phyloP scores from a whole-genome alignment of 805 yeast genomes.

The Myxozyma sirexii region DNA sequence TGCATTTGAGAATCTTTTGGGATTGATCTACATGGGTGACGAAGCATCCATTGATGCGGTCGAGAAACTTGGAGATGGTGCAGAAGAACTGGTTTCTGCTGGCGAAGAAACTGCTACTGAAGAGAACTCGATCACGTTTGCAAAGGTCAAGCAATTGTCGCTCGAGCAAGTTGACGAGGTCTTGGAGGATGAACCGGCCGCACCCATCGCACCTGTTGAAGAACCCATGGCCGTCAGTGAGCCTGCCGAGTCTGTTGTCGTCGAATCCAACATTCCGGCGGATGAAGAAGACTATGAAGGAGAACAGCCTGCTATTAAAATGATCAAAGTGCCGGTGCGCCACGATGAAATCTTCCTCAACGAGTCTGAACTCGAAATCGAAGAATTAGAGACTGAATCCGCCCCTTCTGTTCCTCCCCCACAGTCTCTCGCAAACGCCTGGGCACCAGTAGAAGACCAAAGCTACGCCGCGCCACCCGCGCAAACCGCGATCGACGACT shows the following conservation, averaged over 20 bases:
- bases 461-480: constrained; percentile 5
- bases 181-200: constrained; percentile 2
- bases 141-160: constrained; percentile 20
- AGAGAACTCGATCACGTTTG: constrained; percentile 15
- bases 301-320: constrained; percentile 7
- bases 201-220: neutral
- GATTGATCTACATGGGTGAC: constrained; percentile 41
- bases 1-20: constrained; percentile 41
- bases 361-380: constrained; percentile 31
- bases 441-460: neutral
- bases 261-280: constrained; percentile 1
- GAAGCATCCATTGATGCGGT: constrained; percentile 41
- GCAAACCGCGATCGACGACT: constrained; percentile 14
- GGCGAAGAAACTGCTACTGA: constrained; percentile 31
- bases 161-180: constrained; percentile 21
- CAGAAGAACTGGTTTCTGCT: constrained; percentile 35
- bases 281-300: constrained; percentile 20
- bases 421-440: constrained; percentile 6
- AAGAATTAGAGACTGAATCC: neutral
- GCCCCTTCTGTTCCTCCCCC: constrained; percentile 4
- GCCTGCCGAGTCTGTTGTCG: neutral
- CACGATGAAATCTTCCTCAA: constrained; percentile 28
- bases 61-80: constrained; percentile 39
- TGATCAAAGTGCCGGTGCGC: constrained; percentile 23
- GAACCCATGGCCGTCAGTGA: neutral